These are phyloP conservation scores for Penicillium sclerotiorum DNA, from an alignment of 2,329 filamentous ascomycete genomes.

Conservation along the genomic window DNA sequence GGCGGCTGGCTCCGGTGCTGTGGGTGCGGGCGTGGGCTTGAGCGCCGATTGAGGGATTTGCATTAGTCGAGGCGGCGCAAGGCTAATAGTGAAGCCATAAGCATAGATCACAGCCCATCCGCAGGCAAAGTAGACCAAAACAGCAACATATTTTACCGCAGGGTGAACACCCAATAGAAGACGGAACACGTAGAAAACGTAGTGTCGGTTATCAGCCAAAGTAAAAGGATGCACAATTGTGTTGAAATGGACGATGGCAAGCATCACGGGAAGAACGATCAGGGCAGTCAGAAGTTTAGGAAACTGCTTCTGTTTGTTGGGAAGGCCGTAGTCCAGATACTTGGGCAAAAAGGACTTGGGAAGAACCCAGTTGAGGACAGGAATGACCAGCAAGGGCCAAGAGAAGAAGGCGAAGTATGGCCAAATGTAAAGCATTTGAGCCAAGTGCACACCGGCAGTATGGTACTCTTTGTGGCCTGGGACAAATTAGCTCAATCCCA, in stretches of 20 bases:
- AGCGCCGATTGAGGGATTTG: slow-evolving; percentile 20
- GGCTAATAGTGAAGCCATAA: slow-evolving; percentile 52
- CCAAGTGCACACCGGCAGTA: slow-evolving; percentile 80
- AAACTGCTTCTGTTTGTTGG: slow-evolving; percentile 33
- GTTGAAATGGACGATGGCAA: slow-evolving; percentile 70
- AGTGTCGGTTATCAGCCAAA: slow-evolving; percentile 93
- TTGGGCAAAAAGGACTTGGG: slow-evolving; percentile 35
- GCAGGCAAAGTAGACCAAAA: slow-evolving; percentile 70
- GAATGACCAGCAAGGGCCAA: slow-evolving; percentile 69
- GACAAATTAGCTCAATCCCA: background rate
- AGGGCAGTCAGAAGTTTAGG: slow-evolving; percentile 44
- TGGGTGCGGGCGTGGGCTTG: slow-evolving; percentile 17
- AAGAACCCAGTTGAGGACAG: slow-evolving; percentile 48
- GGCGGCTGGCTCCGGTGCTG: slow-evolving; percentile 14
- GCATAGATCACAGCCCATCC: slow-evolving; percentile 69
- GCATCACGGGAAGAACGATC: slow-evolving; percentile 45
- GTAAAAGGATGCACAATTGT: slow-evolving; percentile 96
- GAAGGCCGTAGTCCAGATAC: slow-evolving; percentile 37
- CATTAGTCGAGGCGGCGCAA: slow-evolving; percentile 24
- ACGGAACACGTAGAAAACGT: slow-evolving; percentile 95
- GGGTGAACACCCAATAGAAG: slow-evolving; percentile 71
- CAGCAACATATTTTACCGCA: slow-evolving; percentile 66
- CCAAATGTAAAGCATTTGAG: slow-evolving; percentile 96
- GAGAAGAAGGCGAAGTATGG: slow-evolving; percentile 90
- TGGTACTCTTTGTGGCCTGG: slow-evolving; percentile 93